Evolutionary conservation across 2,329 filamentous ascomycete genomes (phyloP), one percentile per base, ranked within the genome.

Genomic region (Alternaria ethzedia): DNA sequence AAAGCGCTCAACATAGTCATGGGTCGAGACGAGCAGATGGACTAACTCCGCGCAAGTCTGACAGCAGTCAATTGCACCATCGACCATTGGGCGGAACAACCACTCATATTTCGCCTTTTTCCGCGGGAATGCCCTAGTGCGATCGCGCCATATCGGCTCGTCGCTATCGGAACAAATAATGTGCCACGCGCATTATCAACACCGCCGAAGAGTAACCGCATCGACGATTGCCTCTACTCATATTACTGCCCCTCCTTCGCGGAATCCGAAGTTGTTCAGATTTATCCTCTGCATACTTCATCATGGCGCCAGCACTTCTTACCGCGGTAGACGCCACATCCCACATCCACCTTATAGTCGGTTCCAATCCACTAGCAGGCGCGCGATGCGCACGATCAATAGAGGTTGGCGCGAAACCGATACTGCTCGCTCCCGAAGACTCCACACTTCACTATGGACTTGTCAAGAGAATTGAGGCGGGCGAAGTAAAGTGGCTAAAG

Each of bases 281-380:
- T 30, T 45, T 30, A 32, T 28, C 32, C 17, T 52, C 45, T 32
- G 15, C 46, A 50, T 41, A 55, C 26, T 56, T 45, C 61, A 61
- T 43, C 58, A 84, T 85, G 83, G 72, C 79, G 32, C 82, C 85
- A 41, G 84, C 90, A 4, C 85, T 96, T 55, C 88, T 96, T 51
- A 90, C 91, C 49, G 89, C 91, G 52, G 85, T 91, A 69, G 89
- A 94, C 77, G 90, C 89, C 74, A 85, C 85, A 54, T 86, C 83
- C 51, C 91, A 93, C 75, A 80, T 94, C 44, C 96, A 99, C 79
- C 85, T 99, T 61, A 88, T 99, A 73, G 81, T 98, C 67, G 96
- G 96, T 63, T 90, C 91, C 32, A 96, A 94, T 74, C 89, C 95
- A 13, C 86, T 99, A 44, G 95, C 96, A n/a, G 91, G 91, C 56